Evolutionary conservation across 257 asterid genomes (phyloP).

Genomic region (Solanum acaule): DNA sequence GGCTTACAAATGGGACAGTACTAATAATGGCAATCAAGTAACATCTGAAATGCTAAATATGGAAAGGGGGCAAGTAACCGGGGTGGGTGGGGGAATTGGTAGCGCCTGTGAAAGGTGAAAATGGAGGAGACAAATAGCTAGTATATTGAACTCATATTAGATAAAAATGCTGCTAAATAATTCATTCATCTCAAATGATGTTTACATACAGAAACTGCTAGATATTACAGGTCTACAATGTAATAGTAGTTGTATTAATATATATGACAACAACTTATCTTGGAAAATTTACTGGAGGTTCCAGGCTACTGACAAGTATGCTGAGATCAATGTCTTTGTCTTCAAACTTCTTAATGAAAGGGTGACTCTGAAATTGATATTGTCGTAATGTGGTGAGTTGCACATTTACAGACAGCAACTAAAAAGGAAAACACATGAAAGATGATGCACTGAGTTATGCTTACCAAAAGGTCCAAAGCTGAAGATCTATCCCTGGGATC

Average conservation of each 20-base stretch:
- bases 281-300: slow-evolving; percentile 67
- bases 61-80: background rate
- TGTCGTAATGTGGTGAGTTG: background rate
- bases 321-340: slow-evolving; percentile 88
- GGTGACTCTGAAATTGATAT: slow-evolving; percentile 52
- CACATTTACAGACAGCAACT: background rate
- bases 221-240: background rate
- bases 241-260: background rate
- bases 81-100: background rate
- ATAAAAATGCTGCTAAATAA: background rate
- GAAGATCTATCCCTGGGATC: slow-evolving; percentile 81
- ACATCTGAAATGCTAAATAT: background rate
- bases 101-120: background rate
- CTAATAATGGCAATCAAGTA: background rate
- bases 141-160: background rate
- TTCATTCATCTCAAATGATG: background rate
- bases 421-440: background rate
- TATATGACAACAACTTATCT: slow-evolving; percentile 22
- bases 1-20: background rate
- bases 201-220: background rate
- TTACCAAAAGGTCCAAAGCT: slow-evolving; percentile 78
- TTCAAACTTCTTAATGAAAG: slow-evolving; percentile 89
- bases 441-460: slow-evolving; percentile 11
- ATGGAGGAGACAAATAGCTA: background rate
- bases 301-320: slow-evolving; percentile 75